Evolutionary conservation across 2,329 filamentous ascomycete species (phyloP), one percentile per base, ranked within the genome.

Genomic region (Colletotrichum kahawae): DNA sequence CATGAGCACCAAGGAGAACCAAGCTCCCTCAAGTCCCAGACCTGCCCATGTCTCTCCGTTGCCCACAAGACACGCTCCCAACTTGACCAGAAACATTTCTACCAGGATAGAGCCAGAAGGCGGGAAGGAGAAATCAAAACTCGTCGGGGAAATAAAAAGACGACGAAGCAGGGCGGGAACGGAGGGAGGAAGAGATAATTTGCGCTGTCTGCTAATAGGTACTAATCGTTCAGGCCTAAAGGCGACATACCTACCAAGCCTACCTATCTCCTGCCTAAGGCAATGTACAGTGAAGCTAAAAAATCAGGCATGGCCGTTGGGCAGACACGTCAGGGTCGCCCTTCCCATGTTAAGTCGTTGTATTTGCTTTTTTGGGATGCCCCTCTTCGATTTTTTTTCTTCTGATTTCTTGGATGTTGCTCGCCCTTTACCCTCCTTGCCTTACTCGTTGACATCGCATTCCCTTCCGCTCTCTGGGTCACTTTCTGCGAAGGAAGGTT

Each of bases 51-150:
- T 64, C 56, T 21, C n/a, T 65, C 18, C 38, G 57, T 62, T 60
- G 38, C 34, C 63, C 62, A 48, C 12, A 67, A 59, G 21, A 73
- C 63, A 31, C 38, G 38, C 63, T 48, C 63, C 48, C 56, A 68
- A 73, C 63, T 67, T 67, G 69, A 72, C 43, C 63, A 51, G 73
- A 75, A 75, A 73, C 72, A 75, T 21, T 54, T 57, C 57, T 73
- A 21, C 69, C n/a, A 66, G 73, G 73, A 75, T 65, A 59, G n/a
- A 68, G 69, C 73, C 59, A 36, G 63, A 54, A 75, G 27, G 21
- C 43, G 27, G 33, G 67, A 54, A 43, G n/a, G 43, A 51, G 43
- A 51, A 51, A 51, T 21, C n/a, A 63, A 66, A 71, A 59, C n/a
- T 13, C 13, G 34, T 63, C 33, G 34, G 18, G 31, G 51, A 21